Percentiles rank a stretch among this genome's conserved stretches.
These are phyloP conservation scores for Aegilops sharonensis DNA, from an alignment of 176 grass and related monocot species.

Conservation along the genomic window DNA sequence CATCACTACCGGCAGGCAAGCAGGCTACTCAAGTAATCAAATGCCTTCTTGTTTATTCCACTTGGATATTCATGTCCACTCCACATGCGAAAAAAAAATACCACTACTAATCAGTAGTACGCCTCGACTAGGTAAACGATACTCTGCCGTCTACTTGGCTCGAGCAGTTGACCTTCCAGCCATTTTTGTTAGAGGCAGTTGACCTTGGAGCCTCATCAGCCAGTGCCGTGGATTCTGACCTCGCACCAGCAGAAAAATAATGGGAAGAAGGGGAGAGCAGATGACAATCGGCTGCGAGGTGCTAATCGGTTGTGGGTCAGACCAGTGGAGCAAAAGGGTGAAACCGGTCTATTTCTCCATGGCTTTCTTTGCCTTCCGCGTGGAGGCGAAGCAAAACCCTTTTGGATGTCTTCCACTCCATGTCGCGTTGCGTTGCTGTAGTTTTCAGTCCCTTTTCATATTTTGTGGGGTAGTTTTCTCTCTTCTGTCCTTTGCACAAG, in stretches of 20 bases:
- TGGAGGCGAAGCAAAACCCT: constrained; percentile 15
- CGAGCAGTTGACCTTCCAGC: constrained; percentile 26
- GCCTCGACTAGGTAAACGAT: background rate
- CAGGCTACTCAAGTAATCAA: background rate
- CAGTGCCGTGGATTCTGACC: background rate
- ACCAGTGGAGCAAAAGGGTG: background rate
- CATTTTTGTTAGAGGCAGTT: background rate
- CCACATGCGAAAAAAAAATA: background rate
- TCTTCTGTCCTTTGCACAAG: too few species aligned
- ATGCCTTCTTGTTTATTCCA: background rate
- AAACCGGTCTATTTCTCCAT: background rate
- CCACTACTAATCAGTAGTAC: background rate
- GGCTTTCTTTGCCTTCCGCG: background rate
- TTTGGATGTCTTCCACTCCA: background rate
- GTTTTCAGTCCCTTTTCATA: background rate
- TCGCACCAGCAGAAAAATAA: background rate
- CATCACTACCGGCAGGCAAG: constrained; percentile 3
- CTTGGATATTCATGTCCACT: background rate
- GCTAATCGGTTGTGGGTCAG: background rate
- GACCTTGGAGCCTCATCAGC: constrained; percentile 23
- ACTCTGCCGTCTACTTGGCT: background rate
- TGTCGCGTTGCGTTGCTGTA: background rate
- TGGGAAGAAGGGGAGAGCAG: background rate
- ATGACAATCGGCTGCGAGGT: background rate
- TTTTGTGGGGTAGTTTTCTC: too few species aligned